These are phyloP conservation scores for Allomyces arbusculus DNA, from an alignment of 192 early-diverging fungal species.

Conservation along the genomic window DNA sequence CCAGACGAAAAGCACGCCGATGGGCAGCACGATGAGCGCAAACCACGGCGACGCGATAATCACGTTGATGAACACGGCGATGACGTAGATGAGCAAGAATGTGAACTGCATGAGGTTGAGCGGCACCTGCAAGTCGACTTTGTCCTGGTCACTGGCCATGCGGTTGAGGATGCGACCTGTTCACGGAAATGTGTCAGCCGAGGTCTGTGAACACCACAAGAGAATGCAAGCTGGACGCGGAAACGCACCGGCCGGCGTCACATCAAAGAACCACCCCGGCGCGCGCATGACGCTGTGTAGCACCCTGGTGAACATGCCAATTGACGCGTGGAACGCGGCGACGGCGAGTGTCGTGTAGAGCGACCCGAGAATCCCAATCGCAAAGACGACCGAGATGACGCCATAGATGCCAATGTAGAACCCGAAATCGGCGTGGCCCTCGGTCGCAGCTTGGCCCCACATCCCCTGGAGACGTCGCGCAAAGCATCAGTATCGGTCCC, in stretches of 20 bases:
- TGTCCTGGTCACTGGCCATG: neutral
- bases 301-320: neutral
- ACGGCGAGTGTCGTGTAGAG: too few species aligned
- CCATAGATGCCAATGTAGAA: neutral
- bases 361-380: too few species aligned
- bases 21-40: constrained; percentile 4
- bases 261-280: neutral
- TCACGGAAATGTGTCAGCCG: neutral
- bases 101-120: neutral
- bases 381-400: neutral
- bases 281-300: neutral
- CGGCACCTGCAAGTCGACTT: neutral
- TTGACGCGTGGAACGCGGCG: neutral
- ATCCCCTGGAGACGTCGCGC: neutral
- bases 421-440: neutral
- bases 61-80: constrained; percentile 4
- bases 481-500: too few species aligned
- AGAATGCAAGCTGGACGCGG: too few species aligned
- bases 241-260: neutral
- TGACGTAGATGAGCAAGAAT: constrained; percentile 4
- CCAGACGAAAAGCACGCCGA: neutral
- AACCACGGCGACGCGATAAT: constrained; percentile 7
- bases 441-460: neutral
- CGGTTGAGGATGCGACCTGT: neutral
- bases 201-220: neutral